Evolutionary conservation across 352 stramenopile species (phyloP).

Genomic region (Peronospora belbahrii): DNA sequence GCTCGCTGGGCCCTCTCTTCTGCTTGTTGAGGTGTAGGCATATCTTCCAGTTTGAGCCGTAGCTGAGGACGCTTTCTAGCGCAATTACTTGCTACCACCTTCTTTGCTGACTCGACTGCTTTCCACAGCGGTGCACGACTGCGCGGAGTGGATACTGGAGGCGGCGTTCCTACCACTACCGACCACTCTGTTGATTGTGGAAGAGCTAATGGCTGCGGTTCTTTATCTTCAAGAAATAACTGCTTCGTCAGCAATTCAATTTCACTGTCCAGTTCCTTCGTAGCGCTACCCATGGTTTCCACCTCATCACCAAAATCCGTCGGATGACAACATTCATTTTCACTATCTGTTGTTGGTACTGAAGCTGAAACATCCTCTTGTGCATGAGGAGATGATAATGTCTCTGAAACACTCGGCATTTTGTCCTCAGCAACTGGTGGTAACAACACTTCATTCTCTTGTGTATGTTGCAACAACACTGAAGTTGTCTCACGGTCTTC

Average conservation of each 20-base stretch:
- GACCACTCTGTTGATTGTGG: constrained; percentile 3
- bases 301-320: background rate
- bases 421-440: constrained; percentile 1
- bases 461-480: background rate
- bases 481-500: constrained; percentile 1
- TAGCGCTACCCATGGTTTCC: constrained; percentile 1
- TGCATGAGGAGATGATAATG: background rate
- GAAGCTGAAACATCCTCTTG: background rate
- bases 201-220: constrained; percentile 4
- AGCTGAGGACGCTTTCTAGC: constrained; percentile 51
- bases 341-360: background rate
- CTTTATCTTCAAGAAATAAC: constrained; percentile 49
- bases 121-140: constrained; percentile 18
- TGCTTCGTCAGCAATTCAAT: constrained; percentile 32
- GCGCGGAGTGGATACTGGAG: constrained; percentile 9
- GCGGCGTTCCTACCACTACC: constrained; percentile 6
- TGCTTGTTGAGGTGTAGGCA: constrained; percentile 80
- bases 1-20: constrained; percentile 71
- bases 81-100: constrained; percentile 2
- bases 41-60: constrained; percentile 77
- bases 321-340: constrained; percentile 6
- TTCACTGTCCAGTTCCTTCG: constrained; percentile 33
- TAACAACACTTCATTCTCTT: constrained; percentile 5
- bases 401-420: background rate
- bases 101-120: constrained; percentile 20